Percentiles rank a stretch among this genome's conserved stretches.
Evolutionary conservation across 345 rosid genomes (phyloP).

Genomic region (Linum usitatissimum): DNA sequence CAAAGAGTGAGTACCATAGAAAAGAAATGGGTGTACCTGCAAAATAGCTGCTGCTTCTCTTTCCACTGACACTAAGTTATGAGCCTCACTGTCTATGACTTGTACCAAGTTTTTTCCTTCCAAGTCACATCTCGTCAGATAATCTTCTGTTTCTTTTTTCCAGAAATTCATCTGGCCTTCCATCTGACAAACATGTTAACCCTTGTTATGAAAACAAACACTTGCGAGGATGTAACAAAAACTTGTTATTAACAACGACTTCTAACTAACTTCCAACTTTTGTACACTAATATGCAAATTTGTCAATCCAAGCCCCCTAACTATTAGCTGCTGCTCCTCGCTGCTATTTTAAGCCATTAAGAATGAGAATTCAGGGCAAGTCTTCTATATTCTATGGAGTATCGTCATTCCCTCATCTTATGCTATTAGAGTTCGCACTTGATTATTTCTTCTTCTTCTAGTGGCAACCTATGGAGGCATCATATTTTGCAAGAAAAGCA

Average conservation of each 20-base stretch:
- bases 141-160: conserved; percentile 50
- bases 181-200: conserved; percentile 23
- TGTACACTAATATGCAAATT: not conserved
- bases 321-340: not conserved
- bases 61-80: conserved; percentile 43
- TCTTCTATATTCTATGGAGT: not conserved
- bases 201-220: not conserved
- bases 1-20: not conserved
- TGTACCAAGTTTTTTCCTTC: conserved; percentile 55
- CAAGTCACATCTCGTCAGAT: conserved; percentile 29
- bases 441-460: not conserved
- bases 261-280: not conserved
- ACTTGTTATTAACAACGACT: too few relatives aligned
- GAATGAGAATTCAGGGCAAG: not conserved
- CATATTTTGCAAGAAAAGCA: not conserved
- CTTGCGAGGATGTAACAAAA: too few relatives aligned
- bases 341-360: not conserved
- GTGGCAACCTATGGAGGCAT: not conserved
- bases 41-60: conserved; percentile 63
- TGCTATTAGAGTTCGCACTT: not conserved
- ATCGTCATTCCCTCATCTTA: not conserved
- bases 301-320: not conserved
- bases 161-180: conserved; percentile 40
- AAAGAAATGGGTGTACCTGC: conserved; percentile 28
- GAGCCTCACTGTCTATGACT: conserved; percentile 38